These are phyloP conservation scores for Chaetomiaceae sp. DNA, from an alignment of 2,329 filamentous ascomycete genomes.

Conservation along the genomic window DNA sequence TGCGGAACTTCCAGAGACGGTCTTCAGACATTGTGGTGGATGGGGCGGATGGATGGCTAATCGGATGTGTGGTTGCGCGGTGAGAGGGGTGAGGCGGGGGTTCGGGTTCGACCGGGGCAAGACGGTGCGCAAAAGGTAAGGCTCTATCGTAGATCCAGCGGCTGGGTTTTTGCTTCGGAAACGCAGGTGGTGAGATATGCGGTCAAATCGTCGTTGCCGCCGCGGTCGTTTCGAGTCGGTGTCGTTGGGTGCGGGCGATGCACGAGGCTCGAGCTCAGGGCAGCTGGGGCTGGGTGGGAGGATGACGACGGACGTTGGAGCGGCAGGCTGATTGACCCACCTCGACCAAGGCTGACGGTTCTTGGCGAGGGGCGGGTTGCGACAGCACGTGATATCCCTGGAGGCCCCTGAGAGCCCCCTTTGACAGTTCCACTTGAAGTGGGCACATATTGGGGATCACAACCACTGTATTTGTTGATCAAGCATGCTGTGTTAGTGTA, in stretches of 20 bases:
- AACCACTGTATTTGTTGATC: too few species aligned
- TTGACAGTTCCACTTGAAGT: too few species aligned
- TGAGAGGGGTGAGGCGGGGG: neutral
- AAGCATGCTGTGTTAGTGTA: too few species aligned
- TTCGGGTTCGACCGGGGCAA: neutral
- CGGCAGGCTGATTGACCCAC: slow-evolving; percentile 5
- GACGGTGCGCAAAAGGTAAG: neutral
- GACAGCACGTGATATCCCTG: slow-evolving; percentile 3
- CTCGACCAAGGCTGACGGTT: slow-evolving; percentile 2
- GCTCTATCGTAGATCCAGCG: neutral
- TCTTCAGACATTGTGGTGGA: slow-evolving; percentile 54
- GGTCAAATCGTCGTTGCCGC: neutral
- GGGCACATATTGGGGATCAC: too few species aligned
- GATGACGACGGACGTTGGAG: slow-evolving; percentile 16
- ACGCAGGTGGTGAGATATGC: neutral
- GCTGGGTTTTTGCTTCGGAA: neutral
- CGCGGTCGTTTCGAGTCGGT: neutral
- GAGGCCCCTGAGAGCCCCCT: too few species aligned
- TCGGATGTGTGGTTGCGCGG: neutral
- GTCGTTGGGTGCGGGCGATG: neutral
- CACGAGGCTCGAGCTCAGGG: slow-evolving; percentile 8
- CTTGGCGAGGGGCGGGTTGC: neutral
- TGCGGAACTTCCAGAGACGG: slow-evolving; percentile 62
- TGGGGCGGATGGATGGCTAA: too few species aligned
- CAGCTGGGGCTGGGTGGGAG: too few species aligned